Percentiles rank a stretch among this genome's conserved stretches.
Evolutionary conservation across 2,329 filamentous ascomycete species (phyloP).

Genomic region (Colletotrichum sp.): DNA sequence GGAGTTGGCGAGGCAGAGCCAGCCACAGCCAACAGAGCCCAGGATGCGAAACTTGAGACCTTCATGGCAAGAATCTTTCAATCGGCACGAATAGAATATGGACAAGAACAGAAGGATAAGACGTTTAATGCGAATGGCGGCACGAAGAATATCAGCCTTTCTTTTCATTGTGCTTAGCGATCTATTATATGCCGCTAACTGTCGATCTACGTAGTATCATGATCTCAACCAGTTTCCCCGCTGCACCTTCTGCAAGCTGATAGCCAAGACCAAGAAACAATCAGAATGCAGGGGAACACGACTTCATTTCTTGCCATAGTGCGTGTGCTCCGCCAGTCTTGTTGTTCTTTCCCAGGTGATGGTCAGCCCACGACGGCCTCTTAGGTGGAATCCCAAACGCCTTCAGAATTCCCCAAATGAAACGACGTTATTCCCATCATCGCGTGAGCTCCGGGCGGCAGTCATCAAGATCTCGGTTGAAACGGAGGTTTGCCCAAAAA

Average conservation of each 20-base stretch:
- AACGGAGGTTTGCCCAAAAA: not conserved
- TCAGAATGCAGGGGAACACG: not conserved
- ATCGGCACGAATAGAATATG: not conserved
- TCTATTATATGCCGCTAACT: not conserved
- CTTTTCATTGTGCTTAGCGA: not conserved
- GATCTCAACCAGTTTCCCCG: not conserved
- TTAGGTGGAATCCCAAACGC: not conserved
- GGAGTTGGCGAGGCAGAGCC: constrained; percentile 6
- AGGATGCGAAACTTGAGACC: not conserved
- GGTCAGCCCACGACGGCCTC: not conserved
- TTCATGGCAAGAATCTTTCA: not conserved
- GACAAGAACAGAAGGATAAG: not conserved
- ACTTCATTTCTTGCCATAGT: not conserved
- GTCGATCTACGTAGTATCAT: not conserved
- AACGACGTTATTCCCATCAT: not conserved
- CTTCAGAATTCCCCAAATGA: constrained; percentile 2
- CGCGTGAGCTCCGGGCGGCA: not conserved
- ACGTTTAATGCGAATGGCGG: not conserved
- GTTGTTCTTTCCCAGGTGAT: too few relatives aligned
- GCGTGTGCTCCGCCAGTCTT: not conserved
- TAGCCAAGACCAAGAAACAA: not conserved
- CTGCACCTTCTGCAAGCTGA: not conserved
- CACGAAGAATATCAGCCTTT: not conserved
- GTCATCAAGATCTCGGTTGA: not conserved
- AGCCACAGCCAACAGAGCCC: not conserved